Evolutionary conservation across 2,329 filamentous ascomycete genomes (phyloP).

Genomic region (Aspergillus melleus): DNA sequence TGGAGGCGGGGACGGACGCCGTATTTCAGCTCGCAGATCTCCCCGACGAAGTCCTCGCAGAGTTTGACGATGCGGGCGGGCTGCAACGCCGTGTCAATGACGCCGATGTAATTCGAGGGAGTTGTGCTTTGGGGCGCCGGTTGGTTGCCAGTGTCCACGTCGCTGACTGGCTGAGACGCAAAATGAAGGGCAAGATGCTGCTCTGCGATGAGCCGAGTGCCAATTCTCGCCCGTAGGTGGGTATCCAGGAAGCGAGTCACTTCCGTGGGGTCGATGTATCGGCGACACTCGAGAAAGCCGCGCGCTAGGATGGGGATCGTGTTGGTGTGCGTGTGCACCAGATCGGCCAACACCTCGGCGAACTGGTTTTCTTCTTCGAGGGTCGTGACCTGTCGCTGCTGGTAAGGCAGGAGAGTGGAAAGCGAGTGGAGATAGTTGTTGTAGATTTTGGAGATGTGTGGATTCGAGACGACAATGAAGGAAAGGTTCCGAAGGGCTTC

Average conservation of each 20-base stretch:
- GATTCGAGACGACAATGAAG: slow-evolving; percentile 98
- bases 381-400: slow-evolving; percentile 68
- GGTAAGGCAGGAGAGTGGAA: slow-evolving; percentile 84
- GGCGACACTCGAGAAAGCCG: slow-evolving; percentile 88
- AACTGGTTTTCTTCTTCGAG: slow-evolving; percentile 88
- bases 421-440: slow-evolving; percentile 94
- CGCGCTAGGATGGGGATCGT: slow-evolving; percentile 91
- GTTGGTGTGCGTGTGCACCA: slow-evolving; percentile 92
- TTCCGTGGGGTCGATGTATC: slow-evolving; percentile 78
- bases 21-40: slow-evolving; percentile 96
- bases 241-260: slow-evolving; percentile 93
- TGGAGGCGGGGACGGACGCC: slow-evolving; percentile 78
- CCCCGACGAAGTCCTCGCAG: slow-evolving; percentile 87
- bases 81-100: slow-evolving; percentile 86
- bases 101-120: slow-evolving; percentile 74
- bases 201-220: slow-evolving; percentile 89
- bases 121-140: slow-evolving; percentile 22
- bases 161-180: slow-evolving; percentile 69
- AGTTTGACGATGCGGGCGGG: slow-evolving; percentile 78
- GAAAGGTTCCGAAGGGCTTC: slow-evolving; percentile 90
- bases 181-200: slow-evolving; percentile 92
- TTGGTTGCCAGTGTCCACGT: slow-evolving; percentile 34
- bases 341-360: slow-evolving; percentile 86
- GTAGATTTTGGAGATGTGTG: slow-evolving; percentile 91
- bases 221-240: slow-evolving; percentile 89